Conservation (phyloP, 2,329 filamentous ascomycete genomes). For the Dryadomyces quercivorus region DNA sequence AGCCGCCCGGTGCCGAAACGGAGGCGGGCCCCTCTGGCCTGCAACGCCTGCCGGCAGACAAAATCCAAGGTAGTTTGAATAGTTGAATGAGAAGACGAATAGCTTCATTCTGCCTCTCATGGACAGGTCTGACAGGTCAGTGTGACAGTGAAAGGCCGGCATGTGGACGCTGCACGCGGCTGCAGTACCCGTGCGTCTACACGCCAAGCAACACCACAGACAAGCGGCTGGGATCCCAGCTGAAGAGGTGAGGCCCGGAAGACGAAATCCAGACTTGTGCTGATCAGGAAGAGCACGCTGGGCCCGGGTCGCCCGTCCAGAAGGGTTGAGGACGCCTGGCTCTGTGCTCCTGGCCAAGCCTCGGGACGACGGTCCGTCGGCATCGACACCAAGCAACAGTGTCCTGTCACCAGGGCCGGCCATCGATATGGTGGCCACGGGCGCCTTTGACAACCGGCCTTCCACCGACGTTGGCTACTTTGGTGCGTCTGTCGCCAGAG, state of each 20-base stretch:
- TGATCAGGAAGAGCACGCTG: neutral
- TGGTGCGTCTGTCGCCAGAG: neutral
- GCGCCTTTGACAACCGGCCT: neutral
- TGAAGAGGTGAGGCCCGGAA: neutral
- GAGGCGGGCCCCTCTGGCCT: neutral
- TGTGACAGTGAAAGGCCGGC: neutral
- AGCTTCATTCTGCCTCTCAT: neutral
- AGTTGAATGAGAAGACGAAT: too few relatives aligned
- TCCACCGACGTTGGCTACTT: neutral
- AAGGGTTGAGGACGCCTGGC: neutral
- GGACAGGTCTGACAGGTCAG: neutral
- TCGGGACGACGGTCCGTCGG: neutral
- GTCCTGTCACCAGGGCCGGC: too few relatives aligned
- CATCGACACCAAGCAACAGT: neutral
- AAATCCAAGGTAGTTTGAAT: neutral
- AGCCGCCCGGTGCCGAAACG: neutral
- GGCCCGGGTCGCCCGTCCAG: neutral
- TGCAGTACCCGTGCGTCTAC: neutral
- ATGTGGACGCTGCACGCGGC: neutral
- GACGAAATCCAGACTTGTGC: neutral
- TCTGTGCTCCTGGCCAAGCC: neutral
- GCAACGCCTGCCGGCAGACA: neutral
- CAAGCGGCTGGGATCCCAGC: neutral
- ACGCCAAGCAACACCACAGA: neutral
- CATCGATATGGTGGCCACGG: neutral